These are phyloP conservation scores for Neltuma alba DNA, from an alignment of 306 rosid genomes.

Conservation along the genomic window DNA sequence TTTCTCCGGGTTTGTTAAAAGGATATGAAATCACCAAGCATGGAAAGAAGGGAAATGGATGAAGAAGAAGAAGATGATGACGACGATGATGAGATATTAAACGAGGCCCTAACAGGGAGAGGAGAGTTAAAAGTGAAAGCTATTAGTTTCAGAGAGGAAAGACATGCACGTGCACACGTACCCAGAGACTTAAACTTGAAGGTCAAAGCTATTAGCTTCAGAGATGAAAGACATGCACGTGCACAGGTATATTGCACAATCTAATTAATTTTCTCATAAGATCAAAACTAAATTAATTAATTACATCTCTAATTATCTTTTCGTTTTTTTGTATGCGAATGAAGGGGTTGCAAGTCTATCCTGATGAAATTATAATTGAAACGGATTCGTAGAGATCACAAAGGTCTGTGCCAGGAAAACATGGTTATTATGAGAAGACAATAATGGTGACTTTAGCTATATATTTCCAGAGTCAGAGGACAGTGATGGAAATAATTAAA, in stretches of 20 bases:
- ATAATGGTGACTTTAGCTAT: neutral
- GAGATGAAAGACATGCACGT: conserved; percentile 56
- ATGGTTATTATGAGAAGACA: too few species aligned
- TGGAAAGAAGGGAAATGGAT: conserved; percentile 43
- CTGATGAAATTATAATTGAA: conserved; percentile 24
- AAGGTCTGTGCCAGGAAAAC: neutral
- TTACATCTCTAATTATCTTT: too few species aligned
- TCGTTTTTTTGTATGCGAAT: neutral
- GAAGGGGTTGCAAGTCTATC: conserved; percentile 45
- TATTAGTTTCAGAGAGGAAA: conserved; percentile 69
- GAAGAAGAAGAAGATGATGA: too few species aligned
- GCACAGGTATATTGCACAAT: conserved; percentile 42
- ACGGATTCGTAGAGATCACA: conserved; percentile 2
- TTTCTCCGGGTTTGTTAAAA: conserved; percentile 5
- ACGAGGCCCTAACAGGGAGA: conserved; percentile 74
- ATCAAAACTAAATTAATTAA: too few species aligned
- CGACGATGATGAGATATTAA: conserved; percentile 76
- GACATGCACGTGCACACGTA: conserved; percentile 29
- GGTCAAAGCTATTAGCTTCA: conserved; percentile 63
- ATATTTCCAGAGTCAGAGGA: neutral
- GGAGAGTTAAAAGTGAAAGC: conserved; percentile 78
- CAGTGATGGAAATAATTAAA: neutral
- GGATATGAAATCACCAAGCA: conserved; percentile 46
- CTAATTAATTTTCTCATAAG: too few species aligned
- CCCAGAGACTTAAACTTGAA: conserved; percentile 36